Conservation (phyloP, 371 early-diverging fungal species). For the Mortierella sp. region DNA sequence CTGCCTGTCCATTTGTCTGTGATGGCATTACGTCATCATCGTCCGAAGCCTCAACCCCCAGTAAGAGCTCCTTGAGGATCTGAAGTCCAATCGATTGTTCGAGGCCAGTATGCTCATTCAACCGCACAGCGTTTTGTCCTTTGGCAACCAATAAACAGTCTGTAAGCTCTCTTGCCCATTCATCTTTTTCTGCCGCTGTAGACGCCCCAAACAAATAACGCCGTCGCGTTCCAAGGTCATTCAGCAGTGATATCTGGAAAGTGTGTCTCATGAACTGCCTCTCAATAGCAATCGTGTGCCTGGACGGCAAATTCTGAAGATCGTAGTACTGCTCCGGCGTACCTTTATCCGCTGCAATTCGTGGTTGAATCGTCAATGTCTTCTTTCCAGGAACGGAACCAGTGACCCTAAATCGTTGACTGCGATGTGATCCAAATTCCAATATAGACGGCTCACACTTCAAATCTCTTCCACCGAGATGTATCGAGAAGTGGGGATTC, state of each 20-base stretch:
- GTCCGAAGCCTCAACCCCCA: constrained; percentile 61
- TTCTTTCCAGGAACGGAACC: constrained; percentile 77
- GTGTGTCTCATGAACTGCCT: constrained; percentile 78
- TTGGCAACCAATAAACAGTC: constrained; percentile 40
- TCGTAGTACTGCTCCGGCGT: constrained; percentile 66
- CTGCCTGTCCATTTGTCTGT: constrained; percentile 20
- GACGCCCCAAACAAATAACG: constrained; percentile 71
- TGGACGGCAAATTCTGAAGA: constrained; percentile 65
- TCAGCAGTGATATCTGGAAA: constrained; percentile 71
- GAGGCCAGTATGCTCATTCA: constrained; percentile 52
- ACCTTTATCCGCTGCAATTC: constrained; percentile 51
- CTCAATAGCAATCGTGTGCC: constrained; percentile 74
- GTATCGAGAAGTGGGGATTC: constrained; percentile 73
- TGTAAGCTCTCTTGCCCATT: constrained; percentile 59
- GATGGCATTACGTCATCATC: constrained; percentile 57
- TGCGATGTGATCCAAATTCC: constrained; percentile 67
- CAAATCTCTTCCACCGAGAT: constrained; percentile 71
- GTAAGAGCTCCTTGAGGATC: constrained; percentile 66
- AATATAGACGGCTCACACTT: constrained; percentile 70
- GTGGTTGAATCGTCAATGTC: constrained; percentile 69
- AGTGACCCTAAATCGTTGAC: constrained; percentile 71
- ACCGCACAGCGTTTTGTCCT: constrained; percentile 48
- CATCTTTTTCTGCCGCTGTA: constrained; percentile 61
- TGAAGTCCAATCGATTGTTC: constrained; percentile 65
- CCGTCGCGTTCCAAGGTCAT: constrained; percentile 62